These are phyloP conservation scores for Trametes sanguinea DNA, from an alignment of 768 basidiomycete genomes.

Conservation along the genomic window DNA sequence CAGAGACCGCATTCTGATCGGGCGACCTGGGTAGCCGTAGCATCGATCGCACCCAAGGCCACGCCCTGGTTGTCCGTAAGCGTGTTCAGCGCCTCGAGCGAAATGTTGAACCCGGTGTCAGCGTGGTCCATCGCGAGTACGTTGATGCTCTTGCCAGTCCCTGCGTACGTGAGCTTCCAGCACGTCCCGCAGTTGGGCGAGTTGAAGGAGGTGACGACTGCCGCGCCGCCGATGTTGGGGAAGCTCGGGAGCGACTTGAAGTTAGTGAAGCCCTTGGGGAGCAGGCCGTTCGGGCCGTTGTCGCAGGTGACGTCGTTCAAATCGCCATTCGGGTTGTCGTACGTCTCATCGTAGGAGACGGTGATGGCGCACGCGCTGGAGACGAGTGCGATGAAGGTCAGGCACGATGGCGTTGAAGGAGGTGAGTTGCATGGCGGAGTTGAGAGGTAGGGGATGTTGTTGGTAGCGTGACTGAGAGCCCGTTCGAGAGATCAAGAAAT, in stretches of 20 bases:
- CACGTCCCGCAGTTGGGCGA: constrained; percentile 38
- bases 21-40: constrained; percentile 44
- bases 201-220: constrained; percentile 33
- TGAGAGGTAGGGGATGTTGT: too few relatives aligned
- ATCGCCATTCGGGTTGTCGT: constrained; percentile 34
- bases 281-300: constrained; percentile 39
- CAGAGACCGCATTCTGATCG: constrained; percentile 53
- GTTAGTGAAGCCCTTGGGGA: constrained; percentile 37
- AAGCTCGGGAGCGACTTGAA: constrained; percentile 40
- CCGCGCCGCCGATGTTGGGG: constrained; percentile 40
- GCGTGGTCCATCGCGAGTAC: constrained; percentile 37
- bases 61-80: constrained; percentile 45
- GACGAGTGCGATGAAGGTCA: constrained; percentile 21
- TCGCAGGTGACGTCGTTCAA: constrained; percentile 41
- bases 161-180: constrained; percentile 34
- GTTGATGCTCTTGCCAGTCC: constrained; percentile 28
- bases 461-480: background rate
- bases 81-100: constrained; percentile 37
- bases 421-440: constrained; percentile 32
- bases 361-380: constrained; percentile 25
- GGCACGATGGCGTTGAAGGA: constrained; percentile 22
- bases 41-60: constrained; percentile 49
- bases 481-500: constrained; percentile 1
- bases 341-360: constrained; percentile 41
- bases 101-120: constrained; percentile 37